Percentiles rank a stretch among this genome's conserved stretches.
Conservation (phyloP, 257 asterid species). For the Penstemon eatonii region DNA sequence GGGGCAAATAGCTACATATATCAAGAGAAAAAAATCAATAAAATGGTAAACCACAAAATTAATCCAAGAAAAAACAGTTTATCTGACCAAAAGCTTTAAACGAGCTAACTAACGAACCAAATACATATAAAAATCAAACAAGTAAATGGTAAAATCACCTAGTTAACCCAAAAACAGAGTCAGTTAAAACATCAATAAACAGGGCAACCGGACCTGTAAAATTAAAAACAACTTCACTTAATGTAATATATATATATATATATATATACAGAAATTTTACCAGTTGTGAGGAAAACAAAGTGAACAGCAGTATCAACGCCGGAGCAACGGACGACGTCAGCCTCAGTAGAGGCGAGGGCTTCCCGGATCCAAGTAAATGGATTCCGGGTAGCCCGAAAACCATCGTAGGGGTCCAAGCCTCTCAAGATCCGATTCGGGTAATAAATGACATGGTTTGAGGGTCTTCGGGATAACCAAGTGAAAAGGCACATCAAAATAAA, state of each 20-base stretch:
- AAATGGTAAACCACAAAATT: too few species aligned
- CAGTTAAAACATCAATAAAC: not conserved
- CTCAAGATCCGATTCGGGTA: conserved; percentile 77
- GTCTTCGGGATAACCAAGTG: conserved; percentile 73
- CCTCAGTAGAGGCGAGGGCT: conserved; percentile 74
- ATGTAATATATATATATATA: too few species aligned
- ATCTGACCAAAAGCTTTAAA: too few species aligned
- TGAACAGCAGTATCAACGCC: conserved; percentile 98
- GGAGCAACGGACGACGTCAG: conserved; percentile 67
- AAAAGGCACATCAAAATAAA: conserved; percentile 62
- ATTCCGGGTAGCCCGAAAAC: conserved; percentile 54
- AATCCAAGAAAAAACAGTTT: too few species aligned
- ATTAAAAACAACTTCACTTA: not conserved
- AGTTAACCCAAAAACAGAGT: too few species aligned
- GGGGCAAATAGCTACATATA: too few species aligned
- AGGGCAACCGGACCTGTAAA: not conserved
- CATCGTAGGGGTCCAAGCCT: conserved; percentile 78
- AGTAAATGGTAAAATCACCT: too few species aligned
- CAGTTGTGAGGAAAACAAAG: conserved; percentile 82
- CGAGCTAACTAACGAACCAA: too few species aligned
- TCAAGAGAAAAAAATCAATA: too few species aligned
- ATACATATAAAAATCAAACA: too few species aligned
- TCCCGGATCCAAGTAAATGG: conserved; percentile 89
- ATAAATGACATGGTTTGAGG: conserved; percentile 64
- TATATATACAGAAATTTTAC: conserved; percentile 27